phyloP scores from a whole-genome alignment of 371 early-diverging fungal genomes.

The Lichtheimia corymbifera region DNA sequence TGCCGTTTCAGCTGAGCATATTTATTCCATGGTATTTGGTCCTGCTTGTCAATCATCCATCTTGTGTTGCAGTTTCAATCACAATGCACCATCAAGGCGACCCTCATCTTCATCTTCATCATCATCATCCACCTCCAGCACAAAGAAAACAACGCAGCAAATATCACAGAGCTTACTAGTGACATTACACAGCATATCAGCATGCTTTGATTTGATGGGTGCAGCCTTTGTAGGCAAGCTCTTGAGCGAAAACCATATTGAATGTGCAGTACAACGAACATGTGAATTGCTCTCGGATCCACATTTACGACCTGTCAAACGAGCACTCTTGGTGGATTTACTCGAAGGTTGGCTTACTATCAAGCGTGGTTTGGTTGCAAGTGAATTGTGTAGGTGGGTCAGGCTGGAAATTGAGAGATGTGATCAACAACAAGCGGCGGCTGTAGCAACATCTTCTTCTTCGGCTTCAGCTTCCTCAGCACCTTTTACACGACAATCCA shows the following conservation, averaged over 20 bases:
- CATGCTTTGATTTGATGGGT: slow-evolving; percentile 48
- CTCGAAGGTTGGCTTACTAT: slow-evolving; percentile 42
- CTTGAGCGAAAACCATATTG: slow-evolving; percentile 39
- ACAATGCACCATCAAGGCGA: slow-evolving; percentile 2
- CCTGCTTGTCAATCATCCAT: slow-evolving; percentile 10
- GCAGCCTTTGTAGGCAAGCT: slow-evolving; percentile 43
- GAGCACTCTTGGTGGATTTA: slow-evolving; percentile 28
- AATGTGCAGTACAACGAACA: slow-evolving; percentile 41
- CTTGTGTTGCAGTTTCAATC: not conserved
- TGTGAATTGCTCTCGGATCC: slow-evolving; percentile 35
- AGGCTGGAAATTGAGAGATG: slow-evolving; percentile 42
- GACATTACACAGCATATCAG: slow-evolving; percentile 38
- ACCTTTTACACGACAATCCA: not conserved
- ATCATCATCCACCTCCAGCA: slow-evolving; percentile 9
- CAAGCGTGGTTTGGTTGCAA: slow-evolving; percentile 33
- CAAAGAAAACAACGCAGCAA: not conserved
- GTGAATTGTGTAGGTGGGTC: slow-evolving; percentile 37
- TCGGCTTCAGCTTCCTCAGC: not conserved
- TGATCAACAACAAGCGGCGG: slow-evolving; percentile 21
- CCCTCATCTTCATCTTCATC: slow-evolving; percentile 7
- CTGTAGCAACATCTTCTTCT: not conserved
- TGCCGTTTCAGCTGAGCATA: not conserved
- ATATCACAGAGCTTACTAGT: slow-evolving; percentile 2
- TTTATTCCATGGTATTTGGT: slow-evolving; percentile 16
- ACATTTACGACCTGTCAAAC: slow-evolving; percentile 26